phyloP scores from a whole-genome alignment of 352 stramenopile species.

The Lagenidium sp. region DNA sequence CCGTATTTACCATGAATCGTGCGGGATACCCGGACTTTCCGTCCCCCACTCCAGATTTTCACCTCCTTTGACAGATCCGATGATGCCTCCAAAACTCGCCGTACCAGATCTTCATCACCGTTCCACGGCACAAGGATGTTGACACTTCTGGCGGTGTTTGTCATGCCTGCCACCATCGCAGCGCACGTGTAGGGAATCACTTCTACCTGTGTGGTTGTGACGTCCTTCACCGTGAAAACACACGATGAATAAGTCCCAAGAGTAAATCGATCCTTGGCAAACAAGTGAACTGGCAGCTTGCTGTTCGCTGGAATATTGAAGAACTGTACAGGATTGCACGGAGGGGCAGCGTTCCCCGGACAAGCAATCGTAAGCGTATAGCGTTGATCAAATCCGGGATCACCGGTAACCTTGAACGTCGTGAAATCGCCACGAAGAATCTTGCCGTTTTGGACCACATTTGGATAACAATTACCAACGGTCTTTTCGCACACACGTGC shows the following conservation, averaged over 20 bases:
- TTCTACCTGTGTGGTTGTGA: conserved; percentile 21
- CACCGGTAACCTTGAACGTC: conserved; percentile 71
- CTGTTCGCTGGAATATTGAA: conserved; percentile 23
- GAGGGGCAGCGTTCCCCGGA: not conserved
- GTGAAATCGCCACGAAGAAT: conserved; percentile 88
- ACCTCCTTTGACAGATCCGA: conserved; percentile 29
- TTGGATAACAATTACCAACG: conserved; percentile 10
- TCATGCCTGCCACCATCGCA: conserved; percentile 11
- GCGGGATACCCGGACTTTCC: conserved; percentile 78
- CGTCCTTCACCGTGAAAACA: conserved; percentile 34
- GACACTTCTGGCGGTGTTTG: conserved; percentile 11
- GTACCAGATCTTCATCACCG: conserved; percentile 33
- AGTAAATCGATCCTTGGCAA: conserved; percentile 41
- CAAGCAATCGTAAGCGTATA: conserved; percentile 33
- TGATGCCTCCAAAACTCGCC: conserved; percentile 43
- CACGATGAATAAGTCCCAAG: conserved; percentile 37
- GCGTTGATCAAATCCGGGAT: conserved; percentile 42
- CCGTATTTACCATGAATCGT: conserved; percentile 93
- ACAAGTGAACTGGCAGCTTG: conserved; percentile 23
- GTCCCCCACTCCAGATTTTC: conserved; percentile 31
- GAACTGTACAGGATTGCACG: conserved; percentile 19
- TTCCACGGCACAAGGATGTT: conserved; percentile 57
- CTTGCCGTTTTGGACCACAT: conserved; percentile 34
- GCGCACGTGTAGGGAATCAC: conserved; percentile 24
- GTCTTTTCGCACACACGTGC: conserved; percentile 22